These are phyloP conservation scores for Dryadomyces quercus-mongolicae DNA, from an alignment of 2,329 filamentous ascomycete species.

Conservation along the genomic window DNA sequence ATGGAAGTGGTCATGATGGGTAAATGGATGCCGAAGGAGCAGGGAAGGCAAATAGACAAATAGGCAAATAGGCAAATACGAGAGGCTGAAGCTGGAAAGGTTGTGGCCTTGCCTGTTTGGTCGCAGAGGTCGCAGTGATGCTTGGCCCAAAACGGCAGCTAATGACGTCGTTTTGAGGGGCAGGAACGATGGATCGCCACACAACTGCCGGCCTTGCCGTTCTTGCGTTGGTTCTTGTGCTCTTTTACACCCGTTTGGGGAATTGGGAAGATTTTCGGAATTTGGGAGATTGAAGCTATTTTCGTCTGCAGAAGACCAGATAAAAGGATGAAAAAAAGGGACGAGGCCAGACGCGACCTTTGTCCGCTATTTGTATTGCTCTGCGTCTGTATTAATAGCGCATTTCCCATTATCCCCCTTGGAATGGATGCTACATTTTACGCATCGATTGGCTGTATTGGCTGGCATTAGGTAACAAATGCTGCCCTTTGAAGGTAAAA, in stretches of 20 bases:
- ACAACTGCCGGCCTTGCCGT: neutral
- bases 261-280: too few species aligned
- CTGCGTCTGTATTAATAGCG: too few species aligned
- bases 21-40: neutral
- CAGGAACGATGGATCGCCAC: neutral
- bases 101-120: neutral
- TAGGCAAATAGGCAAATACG: neutral
- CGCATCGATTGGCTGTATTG: neutral
- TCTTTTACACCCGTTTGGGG: too few species aligned
- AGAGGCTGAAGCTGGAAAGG: neutral
- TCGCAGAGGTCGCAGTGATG: neutral
- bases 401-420: neutral
- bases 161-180: neutral
- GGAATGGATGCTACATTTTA: neutral
- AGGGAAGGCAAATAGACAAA: neutral
- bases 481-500: neutral
- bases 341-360: too few species aligned
- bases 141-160: neutral
- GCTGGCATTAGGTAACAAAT: slow-evolving; percentile 6
- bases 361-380: too few species aligned
- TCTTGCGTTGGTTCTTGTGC: neutral
- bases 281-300: too few species aligned
- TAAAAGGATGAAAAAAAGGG: too few species aligned
- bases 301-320: too few species aligned
- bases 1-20: slow-evolving; percentile 39